Evolutionary conservation across 352 stramenopile species (phyloP), one percentile per base, ranked within the genome.

Genomic region (Globisporangium middletonii): DNA sequence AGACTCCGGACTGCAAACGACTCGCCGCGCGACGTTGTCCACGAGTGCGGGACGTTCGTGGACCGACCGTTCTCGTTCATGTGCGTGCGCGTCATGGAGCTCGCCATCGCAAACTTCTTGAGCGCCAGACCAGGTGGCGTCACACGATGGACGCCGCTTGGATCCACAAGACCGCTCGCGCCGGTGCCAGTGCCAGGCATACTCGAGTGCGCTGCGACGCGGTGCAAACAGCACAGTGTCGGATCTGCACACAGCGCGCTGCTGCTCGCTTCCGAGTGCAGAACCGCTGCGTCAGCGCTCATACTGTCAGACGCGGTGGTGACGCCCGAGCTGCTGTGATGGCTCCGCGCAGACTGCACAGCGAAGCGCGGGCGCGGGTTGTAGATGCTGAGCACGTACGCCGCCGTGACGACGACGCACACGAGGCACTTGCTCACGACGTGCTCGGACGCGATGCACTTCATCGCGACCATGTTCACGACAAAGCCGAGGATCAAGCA

Each of bases 401-500:
- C 63, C 11, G 54, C 55, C 2, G 77, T 78, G 16, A 86, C 75
- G 2, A 63, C 56, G 41, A 86, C 59, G 53, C 79, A 89, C 11
- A 91, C 69, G 7, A 80, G 65, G 8, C 86, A 49, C 54, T 88
- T 86, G 51, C 65, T 84, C 26, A 89, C 30, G n/a, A 87, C 77
- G 44, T 87, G 71, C 65, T 91, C 78, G n/a, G 69, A 70, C 12
- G 72, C 79, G 0, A 89, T 52, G 11, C 72, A 86, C 58, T 82
- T 77, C 41, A 91, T 69, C 4, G 81, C 77, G 49, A 88, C 68
- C 13, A 89, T 89, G 56, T 91, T 91, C 19, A 91, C 61, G 65
- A 91, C 77, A 43, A 91, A 88, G 27, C 81, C 77, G 3, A 87
- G 65, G 57, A 91, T 91, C 30, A 89, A 60, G 49, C 79, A 91